Evolutionary conservation across 2,329 filamentous ascomycete genomes (phyloP).

Genomic region (Alternaria arbusti): DNA sequence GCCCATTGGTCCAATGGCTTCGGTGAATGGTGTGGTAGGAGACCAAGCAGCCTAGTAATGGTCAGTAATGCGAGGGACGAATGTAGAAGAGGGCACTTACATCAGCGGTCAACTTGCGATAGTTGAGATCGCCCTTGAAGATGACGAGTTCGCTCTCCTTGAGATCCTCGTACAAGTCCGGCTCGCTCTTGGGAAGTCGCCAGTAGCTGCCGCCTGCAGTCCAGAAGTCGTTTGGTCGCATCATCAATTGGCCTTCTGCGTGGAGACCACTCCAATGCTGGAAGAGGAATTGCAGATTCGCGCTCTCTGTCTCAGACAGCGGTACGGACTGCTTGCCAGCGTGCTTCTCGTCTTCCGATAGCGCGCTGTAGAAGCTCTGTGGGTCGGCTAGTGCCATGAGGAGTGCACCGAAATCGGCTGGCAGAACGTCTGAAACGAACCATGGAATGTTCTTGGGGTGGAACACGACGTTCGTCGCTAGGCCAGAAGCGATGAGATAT

Average conservation of each 20-base stretch:
- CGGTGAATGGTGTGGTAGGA: slow-evolving; percentile 81
- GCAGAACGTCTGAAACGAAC: slow-evolving; percentile 96
- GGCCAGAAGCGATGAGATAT: slow-evolving; percentile 81
- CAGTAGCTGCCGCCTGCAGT: slow-evolving; percentile 87
- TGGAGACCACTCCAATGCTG: slow-evolving; percentile 80
- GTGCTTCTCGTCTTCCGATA: slow-evolving; percentile 68
- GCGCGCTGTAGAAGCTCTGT: slow-evolving; percentile 77
- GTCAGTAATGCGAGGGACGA: slow-evolving; percentile 5
- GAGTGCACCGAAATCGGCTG: slow-evolving; percentile 82
- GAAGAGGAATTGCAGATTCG: slow-evolving; percentile 78
- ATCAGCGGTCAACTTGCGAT: slow-evolving; percentile 89
- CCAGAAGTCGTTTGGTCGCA: slow-evolving; percentile 91
- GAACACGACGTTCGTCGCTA: slow-evolving; percentile 86
- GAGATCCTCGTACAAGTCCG: slow-evolving; percentile 75
- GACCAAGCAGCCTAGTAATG: slow-evolving; percentile 73
- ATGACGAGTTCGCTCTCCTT: slow-evolving; percentile 85
- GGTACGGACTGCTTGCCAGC: slow-evolving; percentile 63
- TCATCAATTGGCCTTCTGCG: slow-evolving; percentile 79
- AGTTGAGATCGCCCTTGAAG: slow-evolving; percentile 98
- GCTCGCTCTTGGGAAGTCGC: slow-evolving; percentile 75
- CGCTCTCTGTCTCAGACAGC: slow-evolving; percentile 70
- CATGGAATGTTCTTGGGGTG: slow-evolving; percentile 96
- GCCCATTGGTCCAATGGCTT: slow-evolving; percentile 86
- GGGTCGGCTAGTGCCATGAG: slow-evolving; percentile 81
- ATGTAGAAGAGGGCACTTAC: slow-evolving; percentile 60